These are phyloP conservation scores for Penicillium expansum DNA, from an alignment of 2,329 filamentous ascomycete species.

Conservation along the genomic window DNA sequence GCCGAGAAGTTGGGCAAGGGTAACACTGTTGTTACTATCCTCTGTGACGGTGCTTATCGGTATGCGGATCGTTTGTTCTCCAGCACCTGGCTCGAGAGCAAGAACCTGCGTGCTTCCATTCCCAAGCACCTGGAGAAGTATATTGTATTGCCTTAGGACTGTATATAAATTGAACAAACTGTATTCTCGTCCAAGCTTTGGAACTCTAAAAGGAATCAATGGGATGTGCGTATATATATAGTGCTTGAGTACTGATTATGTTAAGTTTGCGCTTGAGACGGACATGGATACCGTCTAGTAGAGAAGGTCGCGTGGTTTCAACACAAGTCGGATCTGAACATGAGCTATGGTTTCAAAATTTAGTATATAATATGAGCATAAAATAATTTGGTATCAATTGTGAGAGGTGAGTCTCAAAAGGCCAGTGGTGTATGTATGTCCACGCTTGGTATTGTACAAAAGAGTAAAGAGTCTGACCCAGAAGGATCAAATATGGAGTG, in stretches of 20 bases:
- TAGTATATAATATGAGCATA: neutral
- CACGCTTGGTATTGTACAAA: slow-evolving; percentile 12
- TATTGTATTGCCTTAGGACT: slow-evolving; percentile 73
- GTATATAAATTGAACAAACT: slow-evolving; percentile 4
- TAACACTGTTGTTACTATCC: slow-evolving; percentile 85
- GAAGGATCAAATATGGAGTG: neutral
- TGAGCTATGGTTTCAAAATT: too few species aligned
- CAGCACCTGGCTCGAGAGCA: slow-evolving; percentile 81
- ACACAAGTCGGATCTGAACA: too few species aligned
- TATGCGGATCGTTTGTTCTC: slow-evolving; percentile 95
- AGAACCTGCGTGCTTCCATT: slow-evolving; percentile 77
- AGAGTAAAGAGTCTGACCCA: slow-evolving; percentile 4
- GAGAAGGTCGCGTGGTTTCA: neutral
- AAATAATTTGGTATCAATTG: slow-evolving; percentile 7
- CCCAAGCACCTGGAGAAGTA: slow-evolving; percentile 87
- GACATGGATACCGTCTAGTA: neutral
- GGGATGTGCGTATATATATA: neutral
- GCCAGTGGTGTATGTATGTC: slow-evolving; percentile 6
- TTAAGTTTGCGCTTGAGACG: neutral
- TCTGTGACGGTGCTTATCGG: slow-evolving; percentile 95
- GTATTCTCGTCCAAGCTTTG: neutral
- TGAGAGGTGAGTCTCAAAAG: slow-evolving; percentile 9
- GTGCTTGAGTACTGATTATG: neutral
- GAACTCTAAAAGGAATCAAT: neutral
- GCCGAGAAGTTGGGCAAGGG: slow-evolving; percentile 86